phyloP scores from a whole-genome alignment of 768 basidiomycete genomes.

The Lactifluus rugatus region DNA sequence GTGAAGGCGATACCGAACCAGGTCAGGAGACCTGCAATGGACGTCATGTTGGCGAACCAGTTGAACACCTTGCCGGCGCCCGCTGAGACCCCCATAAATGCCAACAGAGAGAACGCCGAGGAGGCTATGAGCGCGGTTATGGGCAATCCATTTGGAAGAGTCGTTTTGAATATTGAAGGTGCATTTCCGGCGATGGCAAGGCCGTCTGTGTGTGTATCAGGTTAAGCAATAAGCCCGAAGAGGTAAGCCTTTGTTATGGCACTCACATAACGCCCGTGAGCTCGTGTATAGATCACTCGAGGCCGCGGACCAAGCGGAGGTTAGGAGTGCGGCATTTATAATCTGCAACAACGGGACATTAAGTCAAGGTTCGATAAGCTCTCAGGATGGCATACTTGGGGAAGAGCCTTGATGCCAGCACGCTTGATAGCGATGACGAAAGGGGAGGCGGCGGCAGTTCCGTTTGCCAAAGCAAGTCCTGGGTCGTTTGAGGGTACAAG shows the following conservation, averaged over 20 bases:
- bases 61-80: conserved; percentile 66
- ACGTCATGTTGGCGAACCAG: conserved; percentile 60
- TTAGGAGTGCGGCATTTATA: conserved; percentile 75
- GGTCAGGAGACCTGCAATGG: conserved; percentile 39
- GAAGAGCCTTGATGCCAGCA: conserved; percentile 80
- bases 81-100: conserved; percentile 66
- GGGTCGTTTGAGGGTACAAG: conserved; percentile 66
- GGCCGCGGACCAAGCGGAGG: conserved; percentile 89
- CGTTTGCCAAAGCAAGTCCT: conserved; percentile 40
- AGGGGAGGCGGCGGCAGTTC: conserved; percentile 67
- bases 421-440: conserved; percentile 85
- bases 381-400: conserved; percentile 46
- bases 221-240: background rate
- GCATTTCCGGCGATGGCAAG: conserved; percentile 75
- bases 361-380: background rate
- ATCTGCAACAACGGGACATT: conserved; percentile 32
- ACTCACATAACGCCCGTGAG: conserved; percentile 75
- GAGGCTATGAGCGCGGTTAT: conserved; percentile 61
- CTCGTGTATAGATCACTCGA: conserved; percentile 85
- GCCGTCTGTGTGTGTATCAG: conserved; percentile 43
- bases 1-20: conserved; percentile 42
- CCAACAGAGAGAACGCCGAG: conserved; percentile 56
- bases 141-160: conserved; percentile 67
- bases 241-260: background rate
- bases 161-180: conserved; percentile 65